phyloP scores from a whole-genome alignment of 441 rosid species.

The Erysimum pusillum region DNA sequence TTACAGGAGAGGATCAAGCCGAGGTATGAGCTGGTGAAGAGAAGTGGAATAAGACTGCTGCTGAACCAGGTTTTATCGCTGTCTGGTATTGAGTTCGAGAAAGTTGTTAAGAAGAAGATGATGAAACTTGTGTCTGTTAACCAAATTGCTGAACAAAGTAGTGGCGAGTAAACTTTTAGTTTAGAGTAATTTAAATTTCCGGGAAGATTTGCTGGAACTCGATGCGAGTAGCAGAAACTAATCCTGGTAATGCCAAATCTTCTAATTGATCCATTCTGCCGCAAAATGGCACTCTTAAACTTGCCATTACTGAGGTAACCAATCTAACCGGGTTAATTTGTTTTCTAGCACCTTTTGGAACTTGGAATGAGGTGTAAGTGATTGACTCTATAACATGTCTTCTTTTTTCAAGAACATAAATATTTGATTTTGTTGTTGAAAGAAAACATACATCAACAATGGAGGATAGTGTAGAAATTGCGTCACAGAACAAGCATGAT shows the following conservation, averaged over 20 bases:
- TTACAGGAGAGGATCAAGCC: constrained; percentile 80
- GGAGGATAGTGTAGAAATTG: no score
- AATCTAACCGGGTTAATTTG: no score
- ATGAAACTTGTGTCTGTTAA: constrained; percentile 48
- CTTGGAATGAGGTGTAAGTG: no score
- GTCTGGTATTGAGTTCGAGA: constrained; percentile 59
- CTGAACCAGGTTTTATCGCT: constrained; percentile 75
- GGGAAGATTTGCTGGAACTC: neutral
- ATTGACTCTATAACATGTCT: no score
- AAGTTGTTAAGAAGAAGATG: constrained; percentile 65
- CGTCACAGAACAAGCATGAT: neutral
- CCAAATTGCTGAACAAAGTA: constrained; percentile 11
- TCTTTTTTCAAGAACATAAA: no score
- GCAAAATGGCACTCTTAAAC: neutral
- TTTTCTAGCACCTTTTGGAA: no score
- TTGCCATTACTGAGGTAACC: neutral
- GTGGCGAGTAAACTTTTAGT: neutral
- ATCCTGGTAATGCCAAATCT: neutral
- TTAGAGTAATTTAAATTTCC: neutral
- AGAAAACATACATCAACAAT: no score
- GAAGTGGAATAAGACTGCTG: constrained; percentile 61
- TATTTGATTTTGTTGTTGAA: no score
- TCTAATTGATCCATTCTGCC: neutral
- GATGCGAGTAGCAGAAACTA: neutral
- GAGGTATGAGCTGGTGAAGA: constrained; percentile 64